Conservation (phyloP, 352 stramenopile species). For the Phytophthora sansomeana region DNA sequence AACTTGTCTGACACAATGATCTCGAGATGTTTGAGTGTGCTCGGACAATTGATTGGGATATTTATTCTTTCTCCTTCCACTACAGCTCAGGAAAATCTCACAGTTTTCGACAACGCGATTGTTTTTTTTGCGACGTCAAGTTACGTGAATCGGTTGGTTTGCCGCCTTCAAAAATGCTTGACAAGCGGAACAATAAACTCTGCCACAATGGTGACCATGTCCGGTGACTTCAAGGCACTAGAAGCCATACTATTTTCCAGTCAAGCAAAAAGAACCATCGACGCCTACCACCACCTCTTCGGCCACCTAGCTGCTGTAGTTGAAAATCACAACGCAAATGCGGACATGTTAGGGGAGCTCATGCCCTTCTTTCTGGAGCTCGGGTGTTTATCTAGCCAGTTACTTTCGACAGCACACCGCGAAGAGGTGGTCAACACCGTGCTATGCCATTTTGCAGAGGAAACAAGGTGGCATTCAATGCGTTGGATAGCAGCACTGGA, state of each 20-base stretch:
- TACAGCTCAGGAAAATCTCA: slow-evolving; percentile 6
- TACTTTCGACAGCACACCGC: slow-evolving; percentile 26
- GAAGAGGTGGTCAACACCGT: slow-evolving; percentile 29
- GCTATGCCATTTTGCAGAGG: slow-evolving; percentile 29
- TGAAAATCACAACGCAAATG: slow-evolving; percentile 9
- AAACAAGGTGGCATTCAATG: slow-evolving; percentile 36
- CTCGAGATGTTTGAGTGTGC: slow-evolving; percentile 25
- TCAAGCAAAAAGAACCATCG: slow-evolving; percentile 26
- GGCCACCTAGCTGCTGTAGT: slow-evolving; percentile 21
- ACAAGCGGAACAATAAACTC: background rate
- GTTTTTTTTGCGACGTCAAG: slow-evolving; percentile 10
- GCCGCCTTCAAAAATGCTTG: slow-evolving; percentile 13
- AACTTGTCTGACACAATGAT: slow-evolving; percentile 25
- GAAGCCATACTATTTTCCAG: slow-evolving; percentile 33
- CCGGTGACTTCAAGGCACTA: slow-evolving; percentile 34
- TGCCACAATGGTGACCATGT: slow-evolving; percentile 1
- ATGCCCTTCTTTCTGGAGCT: slow-evolving; percentile 26
- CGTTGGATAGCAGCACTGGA: slow-evolving; percentile 30
- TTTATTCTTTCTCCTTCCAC: slow-evolving; percentile 27
- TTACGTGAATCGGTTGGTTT: slow-evolving; percentile 22
- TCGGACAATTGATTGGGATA: slow-evolving; percentile 25
- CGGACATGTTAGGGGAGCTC: slow-evolving; percentile 3
- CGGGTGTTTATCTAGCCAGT: slow-evolving; percentile 28
- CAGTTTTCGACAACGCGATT: slow-evolving; percentile 22
- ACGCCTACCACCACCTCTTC: slow-evolving; percentile 24